phyloP scores from a whole-genome alignment of 1,139 yeast species.

The Protomyces macrosporus region DNA sequence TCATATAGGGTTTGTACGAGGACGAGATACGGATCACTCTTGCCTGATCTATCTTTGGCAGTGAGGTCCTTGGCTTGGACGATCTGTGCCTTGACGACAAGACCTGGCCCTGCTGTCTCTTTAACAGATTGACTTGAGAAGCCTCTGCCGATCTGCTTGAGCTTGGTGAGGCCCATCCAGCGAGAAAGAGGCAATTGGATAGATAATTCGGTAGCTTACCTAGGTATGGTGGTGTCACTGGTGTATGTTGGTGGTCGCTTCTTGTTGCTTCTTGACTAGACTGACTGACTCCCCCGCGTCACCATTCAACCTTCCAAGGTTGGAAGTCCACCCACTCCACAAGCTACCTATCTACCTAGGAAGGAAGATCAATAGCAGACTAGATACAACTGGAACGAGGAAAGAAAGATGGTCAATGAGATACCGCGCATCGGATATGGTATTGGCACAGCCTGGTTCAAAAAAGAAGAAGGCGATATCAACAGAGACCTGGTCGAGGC shows the following conservation, averaged over 20 bases:
- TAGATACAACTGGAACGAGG: background rate
- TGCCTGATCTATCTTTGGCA: constrained; percentile 32
- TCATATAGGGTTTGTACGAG: background rate
- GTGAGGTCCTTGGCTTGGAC: constrained; percentile 31
- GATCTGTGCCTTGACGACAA: background rate
- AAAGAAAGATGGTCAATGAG: background rate
- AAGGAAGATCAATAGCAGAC: background rate
- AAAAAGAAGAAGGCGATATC: constrained; percentile 31
- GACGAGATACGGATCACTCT: constrained; percentile 32
- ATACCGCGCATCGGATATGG: constrained; percentile 56
- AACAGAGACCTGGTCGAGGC: constrained; percentile 48
- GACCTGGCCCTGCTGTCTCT: background rate
- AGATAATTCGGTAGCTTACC: background rate
- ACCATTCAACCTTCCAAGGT: too few species aligned
- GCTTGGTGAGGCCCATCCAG: background rate
- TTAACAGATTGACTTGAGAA: background rate
- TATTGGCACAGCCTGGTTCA: constrained; percentile 51
- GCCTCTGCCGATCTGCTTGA: background rate
- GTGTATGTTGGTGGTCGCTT: background rate
- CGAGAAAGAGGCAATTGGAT: background rate
- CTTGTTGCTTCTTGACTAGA: background rate
- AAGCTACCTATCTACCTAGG: background rate
- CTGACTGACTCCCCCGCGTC: background rate
- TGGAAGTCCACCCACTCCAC: too few species aligned
- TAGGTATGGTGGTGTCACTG: background rate